Evolutionary conservation across 148 eudicot species (phyloP).

Genomic region (Persicaria tinctoria): DNA sequence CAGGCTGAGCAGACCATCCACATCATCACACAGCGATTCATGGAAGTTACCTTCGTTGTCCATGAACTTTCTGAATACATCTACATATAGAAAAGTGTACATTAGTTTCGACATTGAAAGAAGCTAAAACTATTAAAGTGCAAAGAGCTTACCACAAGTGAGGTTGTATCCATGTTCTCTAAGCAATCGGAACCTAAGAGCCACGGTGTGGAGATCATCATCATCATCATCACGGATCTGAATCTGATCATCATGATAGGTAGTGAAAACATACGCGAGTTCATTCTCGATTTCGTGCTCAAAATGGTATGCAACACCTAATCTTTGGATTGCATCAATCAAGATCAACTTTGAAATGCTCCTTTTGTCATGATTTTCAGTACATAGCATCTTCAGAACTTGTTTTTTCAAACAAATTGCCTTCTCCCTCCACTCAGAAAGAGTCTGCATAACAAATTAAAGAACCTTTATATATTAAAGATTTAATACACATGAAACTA

Average conservation of each 20-base stretch:
- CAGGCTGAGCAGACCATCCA: conserved; percentile 24
- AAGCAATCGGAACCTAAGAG: conserved; percentile 16
- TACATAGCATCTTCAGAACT: background rate
- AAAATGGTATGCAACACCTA: conserved; percentile 24
- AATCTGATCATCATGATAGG: too few relatives aligned
- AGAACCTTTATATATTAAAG: too few relatives aligned
- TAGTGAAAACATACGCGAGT: background rate
- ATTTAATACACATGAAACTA: too few relatives aligned
- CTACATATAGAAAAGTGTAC: background rate
- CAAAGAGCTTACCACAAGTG: conserved; percentile 6
- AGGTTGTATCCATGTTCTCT: conserved; percentile 19
- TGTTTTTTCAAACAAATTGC: background rate
- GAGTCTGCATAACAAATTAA: background rate
- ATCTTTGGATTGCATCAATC: conserved; percentile 19
- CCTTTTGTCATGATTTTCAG: background rate
- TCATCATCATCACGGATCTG: background rate
- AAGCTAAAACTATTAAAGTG: too few relatives aligned
- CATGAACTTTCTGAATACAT: conserved; percentile 3
- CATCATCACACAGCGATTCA: conserved; percentile 12
- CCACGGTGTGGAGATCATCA: conserved; percentile 14
- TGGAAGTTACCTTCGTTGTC: conserved; percentile 13
- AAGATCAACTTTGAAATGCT: conserved; percentile 5
- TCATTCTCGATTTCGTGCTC: conserved; percentile 21
- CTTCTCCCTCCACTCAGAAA: background rate
- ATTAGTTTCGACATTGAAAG: too few relatives aligned